Evolutionary conservation across 2,329 filamentous ascomycete species (phyloP).

Genomic region (Volutella citrinella): DNA sequence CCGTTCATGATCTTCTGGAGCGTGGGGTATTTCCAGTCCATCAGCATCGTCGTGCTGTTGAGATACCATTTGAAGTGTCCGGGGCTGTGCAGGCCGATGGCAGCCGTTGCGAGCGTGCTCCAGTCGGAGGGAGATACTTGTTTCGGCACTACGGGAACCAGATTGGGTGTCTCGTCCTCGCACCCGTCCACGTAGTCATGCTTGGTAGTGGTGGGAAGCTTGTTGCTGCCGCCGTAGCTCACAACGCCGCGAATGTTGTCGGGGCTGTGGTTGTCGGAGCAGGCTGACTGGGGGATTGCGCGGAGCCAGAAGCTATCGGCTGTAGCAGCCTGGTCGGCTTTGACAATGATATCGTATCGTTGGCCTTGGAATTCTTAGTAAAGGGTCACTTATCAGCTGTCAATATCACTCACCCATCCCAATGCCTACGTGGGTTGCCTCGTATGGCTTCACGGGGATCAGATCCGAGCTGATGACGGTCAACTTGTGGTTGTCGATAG

Average conservation of each 20-base stretch:
- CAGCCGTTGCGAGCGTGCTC: constrained; percentile 26
- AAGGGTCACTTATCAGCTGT: constrained; percentile 21
- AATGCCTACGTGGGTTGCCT: constrained; percentile 33
- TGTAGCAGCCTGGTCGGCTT: constrained; percentile 32
- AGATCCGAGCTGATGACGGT: constrained; percentile 58
- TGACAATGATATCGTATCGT: constrained; percentile 45
- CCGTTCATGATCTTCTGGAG: constrained; percentile 20
- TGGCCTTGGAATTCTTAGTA: constrained; percentile 41
- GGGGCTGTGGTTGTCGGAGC: constrained; percentile 36
- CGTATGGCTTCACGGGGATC: constrained; percentile 55
- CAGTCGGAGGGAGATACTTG: constrained; percentile 28
- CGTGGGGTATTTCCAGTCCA: constrained; percentile 30
- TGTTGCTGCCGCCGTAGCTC: constrained; percentile 32
- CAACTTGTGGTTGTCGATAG: constrained; percentile 54
- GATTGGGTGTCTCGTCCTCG: constrained; percentile 32
- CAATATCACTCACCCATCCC: constrained; percentile 15
- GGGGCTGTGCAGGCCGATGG: constrained; percentile 22
- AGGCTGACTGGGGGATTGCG: constrained; percentile 39
- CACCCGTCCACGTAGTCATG: constrained; percentile 24
- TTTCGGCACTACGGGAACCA: constrained; percentile 33
- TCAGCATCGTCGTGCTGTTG: constrained; percentile 30
- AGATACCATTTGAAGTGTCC: constrained; percentile 47
- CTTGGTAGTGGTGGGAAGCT: constrained; percentile 10
- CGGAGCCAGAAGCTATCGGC: constrained; percentile 47
- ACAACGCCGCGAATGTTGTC: constrained; percentile 49